Evolutionary conservation across 768 basidiomycete genomes (phyloP).

Genomic region (Boletus edulis): DNA sequence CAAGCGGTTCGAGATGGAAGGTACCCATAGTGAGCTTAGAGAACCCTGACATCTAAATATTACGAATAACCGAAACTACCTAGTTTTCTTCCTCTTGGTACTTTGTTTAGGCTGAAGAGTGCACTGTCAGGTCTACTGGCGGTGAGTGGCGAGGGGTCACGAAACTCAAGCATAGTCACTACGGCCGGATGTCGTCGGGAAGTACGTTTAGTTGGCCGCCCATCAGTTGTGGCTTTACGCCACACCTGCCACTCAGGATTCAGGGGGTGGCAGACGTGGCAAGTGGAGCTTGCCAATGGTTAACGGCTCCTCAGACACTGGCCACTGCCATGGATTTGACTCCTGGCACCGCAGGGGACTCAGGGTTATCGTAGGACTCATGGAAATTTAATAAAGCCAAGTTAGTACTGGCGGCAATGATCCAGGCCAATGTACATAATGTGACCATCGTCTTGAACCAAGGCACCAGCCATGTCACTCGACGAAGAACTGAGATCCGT

Average conservation of each 20-base stretch:
- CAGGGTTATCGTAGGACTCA: not conserved
- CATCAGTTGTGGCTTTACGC: not conserved
- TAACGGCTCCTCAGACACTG: too few species aligned
- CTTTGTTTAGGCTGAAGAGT: too few species aligned
- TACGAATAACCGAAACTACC: too few species aligned
- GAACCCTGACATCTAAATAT: not conserved
- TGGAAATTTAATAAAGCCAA: constrained; percentile 7
- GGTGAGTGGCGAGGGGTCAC: not conserved
- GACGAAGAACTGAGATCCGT: constrained; percentile 50
- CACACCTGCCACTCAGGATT: not conserved
- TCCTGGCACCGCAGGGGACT: not conserved
- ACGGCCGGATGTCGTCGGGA: too few species aligned
- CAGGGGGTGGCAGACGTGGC: not conserved
- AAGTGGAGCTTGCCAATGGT: not conserved
- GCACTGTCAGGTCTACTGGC: too few species aligned
- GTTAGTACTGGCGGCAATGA: not conserved
- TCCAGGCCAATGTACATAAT: not conserved
- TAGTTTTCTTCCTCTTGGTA: not conserved
- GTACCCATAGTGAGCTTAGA: not conserved
- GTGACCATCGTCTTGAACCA: not conserved
- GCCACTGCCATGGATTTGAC: not conserved
- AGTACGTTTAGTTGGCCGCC: too few species aligned
- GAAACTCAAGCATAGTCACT: not conserved
- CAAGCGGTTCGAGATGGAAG: not conserved
- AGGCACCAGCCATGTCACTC: not conserved